A percentile compares a stretch with the other conserved stretches of the same genome.
These are phyloP conservation scores for Blastocladiella emersonii DNA, from an alignment of 371 early-diverging fungal genomes.

Conservation along the genomic window DNA sequence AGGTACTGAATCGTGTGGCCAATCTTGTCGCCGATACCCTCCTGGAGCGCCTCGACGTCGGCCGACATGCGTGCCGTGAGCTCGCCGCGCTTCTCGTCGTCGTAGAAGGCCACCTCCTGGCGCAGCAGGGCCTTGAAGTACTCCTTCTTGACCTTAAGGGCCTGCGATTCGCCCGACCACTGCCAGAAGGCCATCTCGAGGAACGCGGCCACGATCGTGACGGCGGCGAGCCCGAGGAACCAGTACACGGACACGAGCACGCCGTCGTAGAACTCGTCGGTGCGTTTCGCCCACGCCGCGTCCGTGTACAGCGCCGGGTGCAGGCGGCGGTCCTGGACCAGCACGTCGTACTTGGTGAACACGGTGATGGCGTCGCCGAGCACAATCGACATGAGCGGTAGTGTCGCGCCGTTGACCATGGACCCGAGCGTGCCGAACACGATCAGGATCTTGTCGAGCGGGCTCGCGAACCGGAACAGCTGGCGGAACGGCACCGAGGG, in stretches of 20 bases:
- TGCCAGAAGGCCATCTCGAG: slow-evolving; percentile 1
- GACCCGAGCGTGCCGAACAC: background rate
- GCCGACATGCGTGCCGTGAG: slow-evolving; percentile 1
- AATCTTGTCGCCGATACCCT: slow-evolving; percentile 2
- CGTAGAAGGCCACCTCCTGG: background rate
- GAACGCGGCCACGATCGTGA: background rate
- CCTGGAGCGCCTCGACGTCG: slow-evolving; percentile 1
- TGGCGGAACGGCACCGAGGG: background rate
- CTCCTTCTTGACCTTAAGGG: background rate
- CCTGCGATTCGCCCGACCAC: background rate
- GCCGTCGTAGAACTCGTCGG: background rate
- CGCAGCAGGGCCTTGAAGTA: slow-evolving; percentile 3
- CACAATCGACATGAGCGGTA: background rate
- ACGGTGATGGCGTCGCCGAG: background rate
- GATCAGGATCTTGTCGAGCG: background rate
- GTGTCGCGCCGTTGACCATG: background rate
- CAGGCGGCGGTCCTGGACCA: background rate
- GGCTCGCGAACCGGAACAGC: background rate
- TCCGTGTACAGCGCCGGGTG: background rate
- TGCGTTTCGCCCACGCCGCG: background rate
- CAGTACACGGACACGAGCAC: background rate
- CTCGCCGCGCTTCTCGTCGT: slow-evolving; percentile 4
- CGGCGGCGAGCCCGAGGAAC: background rate
- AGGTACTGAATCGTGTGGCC: slow-evolving; percentile 3
- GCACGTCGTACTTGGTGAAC: background rate